Evolutionary conservation across 2,329 filamentous ascomycete species (phyloP), one percentile per base, ranked within the genome.

Genomic region (Phaeomoniella chlamydospora): DNA sequence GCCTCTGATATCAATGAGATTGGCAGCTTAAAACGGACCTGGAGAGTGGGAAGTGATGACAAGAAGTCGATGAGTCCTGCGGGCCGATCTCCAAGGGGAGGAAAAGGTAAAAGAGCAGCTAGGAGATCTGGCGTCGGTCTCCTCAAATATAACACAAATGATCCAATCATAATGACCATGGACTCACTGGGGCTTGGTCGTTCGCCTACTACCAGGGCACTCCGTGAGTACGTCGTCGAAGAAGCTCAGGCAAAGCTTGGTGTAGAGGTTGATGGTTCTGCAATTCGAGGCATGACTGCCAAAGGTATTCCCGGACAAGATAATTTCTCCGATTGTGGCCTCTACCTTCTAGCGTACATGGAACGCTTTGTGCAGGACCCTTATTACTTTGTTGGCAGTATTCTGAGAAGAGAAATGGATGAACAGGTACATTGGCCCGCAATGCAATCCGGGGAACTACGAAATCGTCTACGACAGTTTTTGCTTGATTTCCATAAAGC

Each of bases 281-380:
- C 57, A 9, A 57, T 74, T 37, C 62, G 64, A 42, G 74, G 72
- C 3, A 75, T 82, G 64, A 85, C 75, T 29, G 83, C 82, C 3
- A 80, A 72, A 40, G 66, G 70, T 5, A 78, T 94, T 11, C 88
- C 90, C 0, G 61, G 71, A 41, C 90, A 98, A 54, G 60, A 73
- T 34, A 96, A 98, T 50, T 81, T 70, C 46, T 87, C 74, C 41
- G 90, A 98, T 52, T 98, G 90, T 49, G 90, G 90, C 5, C 62
- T 94, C 0, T 98, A 81, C 47, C 62, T 96, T 3, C 62, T 94
- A 3, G 80, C 78, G 2, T 98, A 96, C 49, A 67, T 93, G 36
- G 72, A 85, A 44, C 76, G 81, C 43, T 94, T 98, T 43, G 68
- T 92, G 12, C 67, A 74, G 36, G 61, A 84, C 40, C 88, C 88